Base-by-base conservation (phyloP, 2,329 filamentous ascomycete genomes). In the Onygenales sp. region DNA sequence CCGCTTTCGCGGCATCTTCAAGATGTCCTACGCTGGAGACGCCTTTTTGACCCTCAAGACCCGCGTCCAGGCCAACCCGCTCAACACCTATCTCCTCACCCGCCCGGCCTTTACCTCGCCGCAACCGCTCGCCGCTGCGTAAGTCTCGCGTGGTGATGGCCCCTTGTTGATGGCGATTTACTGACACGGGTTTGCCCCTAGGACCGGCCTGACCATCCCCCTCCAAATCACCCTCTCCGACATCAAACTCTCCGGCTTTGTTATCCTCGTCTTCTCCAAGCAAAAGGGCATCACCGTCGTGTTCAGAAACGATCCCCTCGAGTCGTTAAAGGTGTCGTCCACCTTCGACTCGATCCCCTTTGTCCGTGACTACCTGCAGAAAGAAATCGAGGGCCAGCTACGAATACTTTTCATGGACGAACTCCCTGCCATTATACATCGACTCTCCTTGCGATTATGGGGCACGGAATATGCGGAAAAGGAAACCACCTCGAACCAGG, bases 341-440 rank as follows among this genome's bases (percentile, higher is more conserved):
- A 98, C 93, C 44, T 98, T 98, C 70, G 93, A 98, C 74, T 95
- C 92, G 10, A 98, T 98, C 64, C 92, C 93, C 44, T 98, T 98
- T 66, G 93, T 98, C 57, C 86, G 93, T 61, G 91, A 98, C 70
- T 97, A 97, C 69, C 76, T 98, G 53, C 93, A 98, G 67, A 87
- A 88, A 67, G 95, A 92, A 56, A 98, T 98, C 62, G 93, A 98
- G 72, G 87, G 83, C 50, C 93, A 97, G 70, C 74, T 98, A 56
- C 85, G 93, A 33, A 89, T 91, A 52, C 68, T 98, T 59, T 95
- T 98, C 77, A 97, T 97, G 90, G 92, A 98, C 59, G 93, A 98
- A 68, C 74, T 98, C 27, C 93, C 93, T 0, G 91, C 92, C 48
- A 97, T 97, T 55, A 95, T 98, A 57, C 93, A 98, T 70, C 83